Evolutionary conservation across 2,329 filamentous ascomycete genomes (phyloP).

Genomic region (Aspergillus arachidicola): DNA sequence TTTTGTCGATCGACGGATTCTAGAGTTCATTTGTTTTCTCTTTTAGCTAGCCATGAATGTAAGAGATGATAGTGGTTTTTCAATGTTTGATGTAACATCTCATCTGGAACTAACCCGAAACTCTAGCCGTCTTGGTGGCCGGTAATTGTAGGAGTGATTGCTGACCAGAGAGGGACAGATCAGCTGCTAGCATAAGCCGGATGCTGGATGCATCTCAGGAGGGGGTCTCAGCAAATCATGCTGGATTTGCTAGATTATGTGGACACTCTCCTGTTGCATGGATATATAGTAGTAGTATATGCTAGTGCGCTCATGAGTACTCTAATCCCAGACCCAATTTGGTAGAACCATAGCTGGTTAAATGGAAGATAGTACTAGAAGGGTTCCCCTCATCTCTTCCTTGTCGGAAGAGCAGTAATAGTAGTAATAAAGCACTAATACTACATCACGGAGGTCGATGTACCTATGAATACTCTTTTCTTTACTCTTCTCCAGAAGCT

Average conservation of each 20-base stretch:
- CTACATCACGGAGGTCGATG: background rate
- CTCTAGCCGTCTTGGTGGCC: background rate
- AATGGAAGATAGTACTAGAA: background rate
- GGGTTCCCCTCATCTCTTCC: background rate
- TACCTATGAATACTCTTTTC: background rate
- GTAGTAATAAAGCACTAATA: background rate
- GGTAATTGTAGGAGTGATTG: background rate
- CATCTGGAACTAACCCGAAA: background rate
- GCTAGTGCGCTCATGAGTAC: background rate
- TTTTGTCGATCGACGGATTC: background rate
- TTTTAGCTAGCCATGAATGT: background rate
- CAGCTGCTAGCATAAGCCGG: background rate
- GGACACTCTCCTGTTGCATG: background rate
- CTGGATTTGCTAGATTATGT: background rate
- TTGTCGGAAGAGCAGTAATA: background rate
- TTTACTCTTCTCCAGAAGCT: background rate
- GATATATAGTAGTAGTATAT: background rate
- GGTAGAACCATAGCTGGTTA: background rate
- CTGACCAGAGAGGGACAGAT: background rate
- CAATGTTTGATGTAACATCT: background rate
- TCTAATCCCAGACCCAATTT: background rate
- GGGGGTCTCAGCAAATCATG: background rate
- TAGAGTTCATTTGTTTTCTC: background rate
- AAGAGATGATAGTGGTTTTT: background rate
- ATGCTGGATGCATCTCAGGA: constrained; percentile 3